Evolutionary conservation across 2,329 filamentous ascomycete species (phyloP).

Genomic region (Epichloe aotearoae): DNA sequence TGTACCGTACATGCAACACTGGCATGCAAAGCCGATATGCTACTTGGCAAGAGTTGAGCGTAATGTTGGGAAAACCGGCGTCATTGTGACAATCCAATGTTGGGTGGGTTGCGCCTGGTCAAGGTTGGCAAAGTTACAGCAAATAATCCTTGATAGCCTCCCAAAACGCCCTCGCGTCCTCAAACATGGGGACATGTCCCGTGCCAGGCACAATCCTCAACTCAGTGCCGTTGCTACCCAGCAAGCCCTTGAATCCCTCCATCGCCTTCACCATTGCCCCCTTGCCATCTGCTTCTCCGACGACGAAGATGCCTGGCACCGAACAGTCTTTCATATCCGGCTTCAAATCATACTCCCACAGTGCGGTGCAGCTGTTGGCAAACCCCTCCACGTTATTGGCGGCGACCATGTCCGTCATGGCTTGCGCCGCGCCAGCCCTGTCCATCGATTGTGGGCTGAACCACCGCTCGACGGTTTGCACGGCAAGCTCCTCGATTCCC

Average conservation of each 20-base stretch:
- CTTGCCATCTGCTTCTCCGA: conserved; percentile 58
- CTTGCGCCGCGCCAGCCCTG: conserved; percentile 33
- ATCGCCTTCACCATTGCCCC: conserved; percentile 65
- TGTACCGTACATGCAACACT: too few relatives aligned
- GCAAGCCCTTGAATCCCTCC: conserved; percentile 51
- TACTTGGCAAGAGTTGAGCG: too few relatives aligned
- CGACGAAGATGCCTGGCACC: conserved; percentile 55
- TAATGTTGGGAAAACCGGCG: too few relatives aligned
- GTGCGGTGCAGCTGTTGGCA: conserved; percentile 50
- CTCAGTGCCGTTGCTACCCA: conserved; percentile 42
- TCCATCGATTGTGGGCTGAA: conserved; percentile 47
- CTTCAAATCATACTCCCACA: conserved; percentile 59
- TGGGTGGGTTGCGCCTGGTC: too few relatives aligned
- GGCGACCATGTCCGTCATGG: conserved; percentile 56
- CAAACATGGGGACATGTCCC: conserved; percentile 77
- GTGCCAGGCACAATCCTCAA: conserved; percentile 55
- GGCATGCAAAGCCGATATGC: too few relatives aligned
- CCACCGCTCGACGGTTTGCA: conserved; percentile 62
- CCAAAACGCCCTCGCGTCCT: conserved; percentile 57
- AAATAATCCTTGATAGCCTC: conserved; percentile 35
- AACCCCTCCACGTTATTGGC: conserved; percentile 60
- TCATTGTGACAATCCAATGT: too few relatives aligned
- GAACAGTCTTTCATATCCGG: conserved; percentile 37
- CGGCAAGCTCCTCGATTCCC: conserved; percentile 55
- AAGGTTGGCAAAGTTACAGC: too few relatives aligned